Conservation (phyloP, 208 protist genomes). For the Wallacemonas sp. region DNA sequence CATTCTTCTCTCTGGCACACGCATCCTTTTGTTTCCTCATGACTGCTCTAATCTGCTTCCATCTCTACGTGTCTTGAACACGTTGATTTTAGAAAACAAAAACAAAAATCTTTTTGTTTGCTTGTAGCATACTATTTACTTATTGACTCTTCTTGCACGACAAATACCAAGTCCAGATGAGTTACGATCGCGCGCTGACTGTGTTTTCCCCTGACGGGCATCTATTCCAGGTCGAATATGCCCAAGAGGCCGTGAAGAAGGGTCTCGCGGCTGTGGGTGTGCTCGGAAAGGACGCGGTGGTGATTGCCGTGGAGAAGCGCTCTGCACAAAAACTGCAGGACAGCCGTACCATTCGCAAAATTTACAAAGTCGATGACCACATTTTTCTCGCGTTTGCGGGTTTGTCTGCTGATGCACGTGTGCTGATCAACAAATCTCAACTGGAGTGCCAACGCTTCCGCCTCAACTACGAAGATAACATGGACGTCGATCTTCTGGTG, state of each 20-base stretch:
- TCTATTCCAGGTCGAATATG: slow-evolving; percentile 99
- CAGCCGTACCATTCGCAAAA: slow-evolving; percentile 98
- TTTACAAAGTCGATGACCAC: slow-evolving; percentile 98
- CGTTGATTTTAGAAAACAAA: background rate
- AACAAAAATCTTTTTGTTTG: no score
- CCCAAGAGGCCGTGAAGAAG: slow-evolving; percentile 99
- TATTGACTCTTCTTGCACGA: no score
- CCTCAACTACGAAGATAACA: slow-evolving; percentile 98
- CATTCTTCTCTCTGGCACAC: no score
- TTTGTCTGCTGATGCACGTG: slow-evolving; percentile 98
- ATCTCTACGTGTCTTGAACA: no score
- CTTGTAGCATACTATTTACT: no score
- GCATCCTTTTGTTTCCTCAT: no score
- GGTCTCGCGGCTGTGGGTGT: slow-evolving; percentile 91
- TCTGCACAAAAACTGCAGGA: slow-evolving; percentile 99
- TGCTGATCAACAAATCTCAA: slow-evolving; percentile 98
- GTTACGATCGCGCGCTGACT: slow-evolving; percentile 99
- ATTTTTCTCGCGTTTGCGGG: slow-evolving; percentile 98
- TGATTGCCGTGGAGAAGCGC: slow-evolving; percentile 99
- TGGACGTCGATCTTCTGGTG: slow-evolving; percentile 98
- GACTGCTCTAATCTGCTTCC: no score
- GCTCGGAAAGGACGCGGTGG: slow-evolving; percentile 83
- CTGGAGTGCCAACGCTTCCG: slow-evolving; percentile 99
- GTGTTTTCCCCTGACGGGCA: slow-evolving; percentile 99
- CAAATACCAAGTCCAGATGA: slow-evolving; percentile 42